These are phyloP conservation scores for Ramalina intermedia DNA, from an alignment of 495 filamentous ascomycete species.

Conservation along the genomic window DNA sequence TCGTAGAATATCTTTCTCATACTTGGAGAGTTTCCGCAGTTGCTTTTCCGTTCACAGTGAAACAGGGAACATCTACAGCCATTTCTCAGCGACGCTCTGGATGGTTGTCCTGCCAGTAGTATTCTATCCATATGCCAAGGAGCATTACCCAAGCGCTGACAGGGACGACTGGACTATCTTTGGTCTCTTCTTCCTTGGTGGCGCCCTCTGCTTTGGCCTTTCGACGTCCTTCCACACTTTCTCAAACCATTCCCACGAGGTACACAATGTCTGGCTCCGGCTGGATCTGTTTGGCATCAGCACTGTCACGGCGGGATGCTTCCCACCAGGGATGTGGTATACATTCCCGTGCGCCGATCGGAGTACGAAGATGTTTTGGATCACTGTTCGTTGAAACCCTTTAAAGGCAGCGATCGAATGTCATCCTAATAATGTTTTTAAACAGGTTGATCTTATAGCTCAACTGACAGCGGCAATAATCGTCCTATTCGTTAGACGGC, in stretches of 20 bases:
- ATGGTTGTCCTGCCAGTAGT: slow-evolving; percentile 16
- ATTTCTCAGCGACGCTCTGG: slow-evolving; percentile 23
- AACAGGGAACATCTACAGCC: slow-evolving; percentile 30
- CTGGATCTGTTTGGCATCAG: slow-evolving; percentile 37
- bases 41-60: slow-evolving; percentile 34
- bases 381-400: slow-evolving; percentile 18
- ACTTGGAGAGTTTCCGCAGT: slow-evolving; percentile 16
- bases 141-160: slow-evolving; percentile 20
- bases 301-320: slow-evolving; percentile 29
- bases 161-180: slow-evolving; percentile 26
- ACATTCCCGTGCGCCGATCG: slow-evolving; percentile 33
- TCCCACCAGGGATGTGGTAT: slow-evolving; percentile 36
- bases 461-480: slow-evolving; percentile 5
- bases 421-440: slow-evolving; percentile 23
- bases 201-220: slow-evolving; percentile 25
- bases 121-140: slow-evolving; percentile 18
- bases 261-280: slow-evolving; percentile 27
- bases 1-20: slow-evolving; percentile 24
- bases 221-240: slow-evolving; percentile 35
- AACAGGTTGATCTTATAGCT: slow-evolving; percentile 20
- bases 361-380: slow-evolving; percentile 29
- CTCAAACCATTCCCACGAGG: slow-evolving; percentile 30
- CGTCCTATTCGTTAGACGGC: slow-evolving; percentile 3
- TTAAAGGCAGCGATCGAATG: slow-evolving; percentile 19
- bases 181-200: slow-evolving; percentile 25